Evolutionary conservation across 129 eudicot genomes (phyloP).

Genomic region (Artemisia annua): DNA sequence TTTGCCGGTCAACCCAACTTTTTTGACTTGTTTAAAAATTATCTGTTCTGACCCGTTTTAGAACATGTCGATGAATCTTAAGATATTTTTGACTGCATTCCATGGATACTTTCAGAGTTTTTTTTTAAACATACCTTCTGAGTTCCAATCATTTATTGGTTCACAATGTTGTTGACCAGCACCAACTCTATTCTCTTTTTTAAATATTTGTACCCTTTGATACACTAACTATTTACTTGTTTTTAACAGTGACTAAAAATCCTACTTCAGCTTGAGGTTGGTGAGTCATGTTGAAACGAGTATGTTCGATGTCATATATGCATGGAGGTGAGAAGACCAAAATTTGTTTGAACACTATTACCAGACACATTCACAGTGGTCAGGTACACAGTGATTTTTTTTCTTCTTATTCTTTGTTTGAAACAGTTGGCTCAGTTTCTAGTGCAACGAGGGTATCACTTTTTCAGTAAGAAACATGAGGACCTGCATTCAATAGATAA

Average conservation of each 20-base stretch:
- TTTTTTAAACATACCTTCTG: too few species aligned
- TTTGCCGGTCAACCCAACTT: too few species aligned
- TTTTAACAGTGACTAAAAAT: background rate
- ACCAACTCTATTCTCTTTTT: background rate
- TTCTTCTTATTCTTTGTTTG: background rate
- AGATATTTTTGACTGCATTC: too few species aligned
- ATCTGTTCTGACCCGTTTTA: too few species aligned
- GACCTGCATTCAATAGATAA: too few species aligned
- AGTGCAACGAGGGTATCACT: background rate
- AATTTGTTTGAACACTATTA: conserved; percentile 30
- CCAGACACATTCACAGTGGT: conserved; percentile 32
- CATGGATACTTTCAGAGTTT: too few species aligned
- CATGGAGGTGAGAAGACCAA: conserved; percentile 33
- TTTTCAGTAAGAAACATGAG: background rate
- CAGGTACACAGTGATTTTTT: conserved; percentile 37
- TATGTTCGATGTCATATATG: conserved; percentile 14
- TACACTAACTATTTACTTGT: background rate
- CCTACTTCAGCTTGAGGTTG: background rate
- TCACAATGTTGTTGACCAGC: background rate
- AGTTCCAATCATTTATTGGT: too few species aligned
- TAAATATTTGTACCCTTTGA: background rate
- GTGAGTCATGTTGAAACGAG: conserved; percentile 45
- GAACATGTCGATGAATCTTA: too few species aligned
- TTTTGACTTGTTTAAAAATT: too few species aligned
- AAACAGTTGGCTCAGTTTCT: too few species aligned